These are phyloP conservation scores for Farysia itapuensis DNA, from an alignment of 1,284 basidiomycete species.

Conservation along the genomic window DNA sequence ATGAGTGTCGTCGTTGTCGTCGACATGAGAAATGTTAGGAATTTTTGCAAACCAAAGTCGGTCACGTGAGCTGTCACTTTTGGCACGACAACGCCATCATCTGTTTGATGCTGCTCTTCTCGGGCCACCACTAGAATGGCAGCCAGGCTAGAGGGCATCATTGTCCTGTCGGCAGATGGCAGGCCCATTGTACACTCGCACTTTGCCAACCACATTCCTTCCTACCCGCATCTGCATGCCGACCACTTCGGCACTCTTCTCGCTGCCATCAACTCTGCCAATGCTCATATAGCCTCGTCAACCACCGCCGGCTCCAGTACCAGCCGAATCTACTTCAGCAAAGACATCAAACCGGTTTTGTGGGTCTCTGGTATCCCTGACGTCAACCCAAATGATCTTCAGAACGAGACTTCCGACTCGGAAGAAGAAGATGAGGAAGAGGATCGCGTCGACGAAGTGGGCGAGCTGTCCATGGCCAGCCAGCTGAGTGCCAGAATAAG, in stretches of 20 bases:
- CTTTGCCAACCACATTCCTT: constrained; percentile 75
- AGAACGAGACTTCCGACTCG: constrained; percentile 11
- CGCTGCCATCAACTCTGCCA: constrained; percentile 24
- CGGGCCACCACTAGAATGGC: constrained; percentile 8
- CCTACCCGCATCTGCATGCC: constrained; percentile 81
- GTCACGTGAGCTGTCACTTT: too few relatives aligned
- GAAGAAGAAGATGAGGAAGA: constrained; percentile 9
- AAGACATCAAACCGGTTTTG: constrained; percentile 39
- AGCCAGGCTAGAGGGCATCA: constrained; percentile 74
- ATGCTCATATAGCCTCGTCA: constrained; percentile 20
- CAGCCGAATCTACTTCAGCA: constrained; percentile 21
- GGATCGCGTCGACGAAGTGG: constrained; percentile 15
- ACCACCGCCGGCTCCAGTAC: background rate
- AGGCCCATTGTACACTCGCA: constrained; percentile 87
- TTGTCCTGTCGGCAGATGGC: constrained; percentile 80
- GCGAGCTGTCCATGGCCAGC: constrained; percentile 28
- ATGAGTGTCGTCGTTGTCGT: too few relatives aligned
- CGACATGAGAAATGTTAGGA: too few relatives aligned
- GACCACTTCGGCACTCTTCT: constrained; percentile 79
- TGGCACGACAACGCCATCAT: too few relatives aligned
- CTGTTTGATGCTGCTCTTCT: too few relatives aligned
- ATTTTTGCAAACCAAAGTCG: too few relatives aligned
- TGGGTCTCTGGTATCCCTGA: constrained; percentile 46
- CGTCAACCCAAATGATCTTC: constrained; percentile 16
- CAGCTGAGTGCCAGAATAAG: constrained; percentile 24